Percentiles rank a stretch among this genome's conserved stretches.
phyloP scores from a whole-genome alignment of 2,329 filamentous ascomycete species.

The Hypoxylon sp. region DNA sequence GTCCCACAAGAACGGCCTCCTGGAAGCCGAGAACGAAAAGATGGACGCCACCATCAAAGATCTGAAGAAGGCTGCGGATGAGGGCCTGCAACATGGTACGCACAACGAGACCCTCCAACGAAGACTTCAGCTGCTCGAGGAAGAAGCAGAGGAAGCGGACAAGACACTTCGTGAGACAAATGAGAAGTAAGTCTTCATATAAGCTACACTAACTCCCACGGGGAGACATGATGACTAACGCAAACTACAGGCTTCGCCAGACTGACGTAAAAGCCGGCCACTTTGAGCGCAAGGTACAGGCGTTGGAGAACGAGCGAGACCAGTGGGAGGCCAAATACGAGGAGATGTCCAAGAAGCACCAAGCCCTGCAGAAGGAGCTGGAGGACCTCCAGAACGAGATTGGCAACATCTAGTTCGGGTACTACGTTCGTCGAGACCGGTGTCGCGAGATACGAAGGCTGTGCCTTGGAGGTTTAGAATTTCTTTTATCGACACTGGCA shows the following conservation, averaged over 20 bases:
- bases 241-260: conserved; percentile 83
- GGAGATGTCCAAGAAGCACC: conserved; percentile 95
- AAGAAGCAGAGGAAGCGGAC: conserved; percentile 97
- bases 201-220: background rate
- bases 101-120: conserved; percentile 94
- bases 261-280: conserved; percentile 99
- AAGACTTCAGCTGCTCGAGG: conserved; percentile 95
- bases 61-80: conserved; percentile 87
- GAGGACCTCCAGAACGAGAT: conserved; percentile 92
- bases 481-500: conserved; percentile 41
- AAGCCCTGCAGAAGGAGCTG: conserved; percentile 79
- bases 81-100: conserved; percentile 84
- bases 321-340: conserved; percentile 98
- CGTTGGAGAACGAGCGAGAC: conserved; percentile 90
- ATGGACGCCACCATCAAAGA: conserved; percentile 87
- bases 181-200: conserved; percentile 84
- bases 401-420: conserved; percentile 82
- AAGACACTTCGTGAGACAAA: conserved; percentile 97
- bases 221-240: conserved; percentile 15
- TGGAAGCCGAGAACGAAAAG: conserved; percentile 94
- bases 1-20: conserved; percentile 92
- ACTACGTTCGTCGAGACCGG: conserved; percentile 35
- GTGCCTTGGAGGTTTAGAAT: conserved; percentile 39
- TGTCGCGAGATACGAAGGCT: conserved; percentile 36
- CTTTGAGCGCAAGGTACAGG: conserved; percentile 99